Evolutionary conservation across 1,284 basidiomycete genomes (phyloP).

Genomic region (Ceratobasidium sp.): DNA sequence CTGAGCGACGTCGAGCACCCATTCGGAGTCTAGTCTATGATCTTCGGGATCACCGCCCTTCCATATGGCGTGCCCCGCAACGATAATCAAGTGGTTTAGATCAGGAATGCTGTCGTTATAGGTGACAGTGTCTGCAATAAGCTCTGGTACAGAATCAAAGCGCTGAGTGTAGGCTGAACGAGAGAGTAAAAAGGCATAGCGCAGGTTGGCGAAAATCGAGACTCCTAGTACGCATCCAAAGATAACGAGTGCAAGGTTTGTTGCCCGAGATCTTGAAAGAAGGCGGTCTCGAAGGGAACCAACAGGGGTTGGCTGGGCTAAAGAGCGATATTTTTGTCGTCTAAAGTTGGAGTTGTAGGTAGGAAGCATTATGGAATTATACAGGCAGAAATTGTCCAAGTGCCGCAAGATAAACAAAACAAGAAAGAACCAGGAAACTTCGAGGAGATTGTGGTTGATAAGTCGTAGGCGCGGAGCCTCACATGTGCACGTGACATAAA

Average conservation of each 20-base stretch:
- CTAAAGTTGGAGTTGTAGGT: conserved; percentile 31
- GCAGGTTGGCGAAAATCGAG: conserved; percentile 75
- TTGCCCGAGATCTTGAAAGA: conserved; percentile 72
- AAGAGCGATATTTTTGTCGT: conserved; percentile 45
- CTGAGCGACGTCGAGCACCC: conserved; percentile 90
- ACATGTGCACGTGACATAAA: too few relatives aligned
- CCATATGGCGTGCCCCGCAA: conserved; percentile 96
- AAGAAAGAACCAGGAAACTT: conserved; percentile 11
- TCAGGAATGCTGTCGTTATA: conserved; percentile 26
- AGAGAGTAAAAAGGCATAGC: conserved; percentile 59
- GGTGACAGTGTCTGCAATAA: conserved; percentile 44
- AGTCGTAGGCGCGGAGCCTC: too few relatives aligned
- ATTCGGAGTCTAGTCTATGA: conserved; percentile 72
- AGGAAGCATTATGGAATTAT: conserved; percentile 14
- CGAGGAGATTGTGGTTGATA: too few relatives aligned
- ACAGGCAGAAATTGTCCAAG: not conserved
- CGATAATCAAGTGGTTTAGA: conserved; percentile 81
- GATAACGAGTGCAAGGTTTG: conserved; percentile 79
- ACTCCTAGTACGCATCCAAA: conserved; percentile 65
- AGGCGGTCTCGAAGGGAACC: conserved; percentile 44
- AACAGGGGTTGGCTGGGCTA: conserved; percentile 35
- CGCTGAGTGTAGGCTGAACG: conserved; percentile 50
- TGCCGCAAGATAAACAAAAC: not conserved
- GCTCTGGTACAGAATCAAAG: conserved; percentile 35
- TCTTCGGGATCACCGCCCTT: conserved; percentile 65